These are phyloP conservation scores for Boletus tylopilopsis DNA, from an alignment of 768 basidiomycete genomes.

Conservation along the genomic window DNA sequence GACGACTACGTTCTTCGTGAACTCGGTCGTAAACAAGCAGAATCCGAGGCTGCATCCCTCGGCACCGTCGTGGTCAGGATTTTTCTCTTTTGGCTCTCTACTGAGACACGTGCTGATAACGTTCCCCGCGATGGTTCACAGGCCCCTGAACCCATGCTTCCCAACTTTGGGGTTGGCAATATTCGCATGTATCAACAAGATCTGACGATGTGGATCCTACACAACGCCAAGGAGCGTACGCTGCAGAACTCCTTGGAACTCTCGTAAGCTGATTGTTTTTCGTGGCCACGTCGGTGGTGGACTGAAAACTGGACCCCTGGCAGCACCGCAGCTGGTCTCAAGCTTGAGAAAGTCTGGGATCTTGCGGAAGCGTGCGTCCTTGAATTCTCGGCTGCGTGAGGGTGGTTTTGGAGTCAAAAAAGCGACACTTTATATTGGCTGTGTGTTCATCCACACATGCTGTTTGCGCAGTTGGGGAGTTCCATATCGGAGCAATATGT, in stretches of 20 bases:
- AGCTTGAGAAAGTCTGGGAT: constrained; percentile 32
- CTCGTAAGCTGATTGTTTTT: constrained; percentile 18
- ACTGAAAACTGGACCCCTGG: constrained; percentile 1
- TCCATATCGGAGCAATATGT: neutral
- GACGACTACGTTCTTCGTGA: constrained; percentile 23
- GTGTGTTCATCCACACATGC: too few species aligned
- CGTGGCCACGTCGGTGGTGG: neutral
- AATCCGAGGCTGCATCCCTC: constrained; percentile 8
- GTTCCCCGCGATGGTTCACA: constrained; percentile 1
- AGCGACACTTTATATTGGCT: too few species aligned
- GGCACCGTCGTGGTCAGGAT: constrained; percentile 17
- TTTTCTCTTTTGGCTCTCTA: neutral
- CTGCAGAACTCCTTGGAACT: constrained; percentile 26
- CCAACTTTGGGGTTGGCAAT: constrained; percentile 32
- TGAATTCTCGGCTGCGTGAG: constrained; percentile 23
- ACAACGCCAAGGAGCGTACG: constrained; percentile 34
- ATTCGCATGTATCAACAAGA: constrained; percentile 30
- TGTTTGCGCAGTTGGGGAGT: too few species aligned
- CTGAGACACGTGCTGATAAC: neutral
- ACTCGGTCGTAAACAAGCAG: constrained; percentile 13
- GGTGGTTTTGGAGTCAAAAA: neutral
- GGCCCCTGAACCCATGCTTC: constrained; percentile 33
- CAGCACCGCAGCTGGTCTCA: constrained; percentile 24
- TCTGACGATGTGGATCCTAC: constrained; percentile 27
- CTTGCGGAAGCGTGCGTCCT: constrained; percentile 25